A percentile compares a stretch with the other conserved stretches of the same genome.
Evolutionary conservation across 805 yeast species (phyloP).

Genomic region (Metschnikowia anglica): DNA sequence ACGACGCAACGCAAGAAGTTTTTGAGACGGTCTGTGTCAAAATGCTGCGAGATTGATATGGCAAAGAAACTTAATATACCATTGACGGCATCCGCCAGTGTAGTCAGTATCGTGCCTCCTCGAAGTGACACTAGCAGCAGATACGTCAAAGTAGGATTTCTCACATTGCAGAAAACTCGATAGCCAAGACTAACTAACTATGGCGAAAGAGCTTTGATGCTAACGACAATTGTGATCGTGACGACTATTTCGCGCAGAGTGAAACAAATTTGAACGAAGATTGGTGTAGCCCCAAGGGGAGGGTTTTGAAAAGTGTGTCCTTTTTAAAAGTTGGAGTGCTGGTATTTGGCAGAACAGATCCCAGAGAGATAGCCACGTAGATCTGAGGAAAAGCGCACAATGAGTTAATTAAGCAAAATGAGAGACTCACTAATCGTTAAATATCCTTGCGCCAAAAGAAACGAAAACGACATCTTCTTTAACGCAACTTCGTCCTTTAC

Average conservation of each 20-base stretch:
- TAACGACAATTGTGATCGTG: constrained; percentile 68
- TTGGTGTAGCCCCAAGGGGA: constrained; percentile 67
- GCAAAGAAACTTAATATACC: neutral
- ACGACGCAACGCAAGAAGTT: constrained; percentile 71
- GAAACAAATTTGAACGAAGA: constrained; percentile 63
- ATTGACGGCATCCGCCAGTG: constrained; percentile 30
- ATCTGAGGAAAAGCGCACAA: constrained; percentile 30
- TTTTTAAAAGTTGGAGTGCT: constrained; percentile 24
- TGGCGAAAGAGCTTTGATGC: constrained; percentile 68
- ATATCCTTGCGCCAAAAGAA: constrained; percentile 65
- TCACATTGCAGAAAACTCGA: constrained; percentile 49
- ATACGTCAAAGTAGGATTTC: constrained; percentile 50
- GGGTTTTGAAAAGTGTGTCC: constrained; percentile 43
- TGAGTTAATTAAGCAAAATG: constrained; percentile 38
- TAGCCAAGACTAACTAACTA: constrained; percentile 58
- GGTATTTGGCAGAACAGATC: constrained; percentile 48
- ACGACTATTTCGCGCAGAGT: constrained; percentile 64
- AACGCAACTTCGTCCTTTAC: constrained; percentile 60
- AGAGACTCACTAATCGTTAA: constrained; percentile 51
- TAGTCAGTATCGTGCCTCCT: constrained; percentile 52
- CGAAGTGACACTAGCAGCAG: constrained; percentile 52
- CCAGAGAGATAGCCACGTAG: constrained; percentile 46
- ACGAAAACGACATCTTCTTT: constrained; percentile 55
- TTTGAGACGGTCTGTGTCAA: constrained; percentile 38
- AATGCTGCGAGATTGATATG: neutral